A percentile compares a stretch with the other conserved stretches of the same genome.
Conservation (phyloP, 768 basidiomycete species). For the Leccinum ochraceum region DNA sequence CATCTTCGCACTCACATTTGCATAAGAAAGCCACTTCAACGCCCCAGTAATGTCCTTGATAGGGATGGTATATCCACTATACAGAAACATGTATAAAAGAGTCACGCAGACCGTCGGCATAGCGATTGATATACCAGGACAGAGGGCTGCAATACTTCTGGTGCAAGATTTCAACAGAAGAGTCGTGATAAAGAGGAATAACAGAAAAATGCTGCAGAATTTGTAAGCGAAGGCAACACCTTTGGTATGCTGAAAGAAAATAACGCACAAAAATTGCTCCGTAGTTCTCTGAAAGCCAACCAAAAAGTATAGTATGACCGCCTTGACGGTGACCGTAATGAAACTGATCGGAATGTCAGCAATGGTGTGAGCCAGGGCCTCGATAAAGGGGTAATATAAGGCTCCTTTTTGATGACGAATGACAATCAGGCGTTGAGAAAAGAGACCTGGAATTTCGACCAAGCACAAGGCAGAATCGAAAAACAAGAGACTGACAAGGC, state of each 20-base stretch:
- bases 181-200: constrained; percentile 54
- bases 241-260: not conserved
- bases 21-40: constrained; percentile 21
- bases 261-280: constrained; percentile 22
- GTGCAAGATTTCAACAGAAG: constrained; percentile 76
- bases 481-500: constrained; percentile 43
- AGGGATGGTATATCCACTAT: constrained; percentile 43
- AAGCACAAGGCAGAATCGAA: constrained; percentile 54
- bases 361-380: constrained; percentile 43
- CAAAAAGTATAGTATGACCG: constrained; percentile 20
- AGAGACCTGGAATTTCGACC: constrained; percentile 52
- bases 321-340: constrained; percentile 13
- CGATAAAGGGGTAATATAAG: constrained; percentile 51
- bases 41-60: constrained; percentile 4
- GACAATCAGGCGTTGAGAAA: constrained; percentile 45
- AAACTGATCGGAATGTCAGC: constrained; percentile 47
- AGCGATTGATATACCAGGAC: constrained; percentile 54
- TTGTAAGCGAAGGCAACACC: constrained; percentile 23
- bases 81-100: constrained; percentile 42
- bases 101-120: constrained; percentile 33
- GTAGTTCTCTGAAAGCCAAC: constrained; percentile 20
- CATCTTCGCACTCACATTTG: constrained; percentile 35
- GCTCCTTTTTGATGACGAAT: constrained; percentile 44
- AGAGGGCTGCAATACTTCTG: constrained; percentile 59
- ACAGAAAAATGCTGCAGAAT: constrained; percentile 52